Conservation (phyloP, 106 monocot species). For the Allium sativum region DNA sequence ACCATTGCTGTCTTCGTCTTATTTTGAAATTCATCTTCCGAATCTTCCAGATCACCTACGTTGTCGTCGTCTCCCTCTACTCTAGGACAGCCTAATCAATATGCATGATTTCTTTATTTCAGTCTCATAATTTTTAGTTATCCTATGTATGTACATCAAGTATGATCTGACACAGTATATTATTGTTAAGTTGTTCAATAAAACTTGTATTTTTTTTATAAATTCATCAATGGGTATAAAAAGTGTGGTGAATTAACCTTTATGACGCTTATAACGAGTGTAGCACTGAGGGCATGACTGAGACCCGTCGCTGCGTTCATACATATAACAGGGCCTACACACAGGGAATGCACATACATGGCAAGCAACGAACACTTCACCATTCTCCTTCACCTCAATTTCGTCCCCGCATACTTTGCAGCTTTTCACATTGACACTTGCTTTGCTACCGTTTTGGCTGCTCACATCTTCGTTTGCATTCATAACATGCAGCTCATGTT, state of each 20-base stretch:
- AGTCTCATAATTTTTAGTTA: too few species aligned
- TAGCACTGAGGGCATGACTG: slow-evolving; percentile 42
- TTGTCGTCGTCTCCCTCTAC: slow-evolving; percentile 79
- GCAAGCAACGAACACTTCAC: slow-evolving; percentile 32
- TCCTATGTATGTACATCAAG: too few species aligned
- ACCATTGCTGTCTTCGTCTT: slow-evolving; percentile 33
- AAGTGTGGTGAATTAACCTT: slow-evolving; percentile 18
- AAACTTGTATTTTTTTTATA: too few species aligned
- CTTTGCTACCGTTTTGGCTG: slow-evolving; percentile 3
- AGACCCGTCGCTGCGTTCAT: slow-evolving; percentile 37
- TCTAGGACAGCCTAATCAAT: slow-evolving; percentile 41
- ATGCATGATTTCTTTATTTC: neutral
- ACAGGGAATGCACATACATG: slow-evolving; percentile 35
- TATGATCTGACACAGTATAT: too few species aligned
- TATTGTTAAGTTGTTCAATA: too few species aligned
- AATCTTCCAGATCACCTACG: slow-evolving; percentile 41
- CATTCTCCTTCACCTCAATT: slow-evolving; percentile 18
- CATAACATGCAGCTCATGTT: slow-evolving; percentile 42
- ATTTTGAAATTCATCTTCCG: slow-evolving; percentile 49
- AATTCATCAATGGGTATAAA: too few species aligned
- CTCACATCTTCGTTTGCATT: slow-evolving; percentile 36
- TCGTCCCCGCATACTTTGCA: slow-evolving; percentile 38
- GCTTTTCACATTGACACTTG: neutral
- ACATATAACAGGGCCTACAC: slow-evolving; percentile 44
- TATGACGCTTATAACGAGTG: slow-evolving; percentile 33